Evolutionary conservation across 2,329 filamentous ascomycete species (phyloP), one percentile per base, ranked within the genome.

Genomic region (Rutstroemia sydowiana): DNA sequence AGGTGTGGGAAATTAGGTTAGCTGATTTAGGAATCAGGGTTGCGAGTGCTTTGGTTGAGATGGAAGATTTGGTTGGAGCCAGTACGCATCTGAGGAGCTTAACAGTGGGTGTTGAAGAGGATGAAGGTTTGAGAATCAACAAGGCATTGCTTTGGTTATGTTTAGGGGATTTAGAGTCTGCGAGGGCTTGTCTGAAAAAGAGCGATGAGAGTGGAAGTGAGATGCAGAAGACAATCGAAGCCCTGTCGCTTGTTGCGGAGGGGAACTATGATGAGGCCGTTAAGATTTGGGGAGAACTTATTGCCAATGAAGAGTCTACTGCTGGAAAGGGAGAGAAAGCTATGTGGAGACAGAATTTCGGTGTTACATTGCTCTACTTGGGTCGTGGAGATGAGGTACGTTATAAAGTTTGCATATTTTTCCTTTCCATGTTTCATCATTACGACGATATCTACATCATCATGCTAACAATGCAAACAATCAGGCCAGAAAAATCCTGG

Each of bases 1-100:
- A 76, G 57, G 60, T 85, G 5, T 97, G 92, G 92, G 82, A 79
- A 58, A 70, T 70, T 1, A 72, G 92, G 23, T 74, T 97, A 1
- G 71, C 75, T 1, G 90, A 96, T 57, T 73, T 96, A 2, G 91
- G 90, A 0, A 73, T 86, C 41, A 71, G 77, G 51, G 79, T 86
- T 1, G 79, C 79, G 0, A 77, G 79, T 13, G 83, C 85, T 0
- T 70, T 93, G 26, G 76, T 92, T 5, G 87, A 93, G 67, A 95
- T 96, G 83, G 88, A 89, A 8, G 92, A 98, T 65, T 66, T 95
- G 0, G 81, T 87, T 2, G 88, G 87, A 4, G 93, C 92, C 0
- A 81, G 78, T 1, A 74, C 84, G 28, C 89, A 95, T 61, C 71
- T 98, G 2, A 73, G 74, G 18, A 81, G 75, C 3, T 67, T 95